Percentiles rank a stretch among this genome's conserved stretches.
These are phyloP conservation scores for Carex sylvatica DNA, from an alignment of 202 grass and related monocot genomes.

Conservation along the genomic window DNA sequence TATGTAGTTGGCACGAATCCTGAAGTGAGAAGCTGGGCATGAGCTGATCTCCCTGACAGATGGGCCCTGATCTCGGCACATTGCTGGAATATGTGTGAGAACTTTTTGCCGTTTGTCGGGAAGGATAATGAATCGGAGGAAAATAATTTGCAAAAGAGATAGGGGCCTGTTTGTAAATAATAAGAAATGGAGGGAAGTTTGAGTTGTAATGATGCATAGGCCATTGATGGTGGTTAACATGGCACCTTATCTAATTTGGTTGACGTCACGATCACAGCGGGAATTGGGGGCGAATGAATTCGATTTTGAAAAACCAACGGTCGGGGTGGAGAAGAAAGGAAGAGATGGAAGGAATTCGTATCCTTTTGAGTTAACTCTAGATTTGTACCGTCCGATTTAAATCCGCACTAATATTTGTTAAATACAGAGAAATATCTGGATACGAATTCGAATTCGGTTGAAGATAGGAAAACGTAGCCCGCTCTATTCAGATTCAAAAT, in stretches of 20 bases:
- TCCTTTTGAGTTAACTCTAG: no score
- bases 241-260: background rate
- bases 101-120: conserved; percentile 31
- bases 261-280: no score
- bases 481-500: no score
- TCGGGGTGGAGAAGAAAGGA: no score
- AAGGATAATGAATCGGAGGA: background rate
- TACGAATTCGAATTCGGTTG: no score
- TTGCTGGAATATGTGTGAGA: conserved; percentile 63
- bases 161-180: background rate
- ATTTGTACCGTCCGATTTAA: no score
- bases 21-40: conserved; percentile 56
- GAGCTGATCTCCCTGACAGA: conserved; percentile 35
- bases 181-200: conserved; percentile 1
- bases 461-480: no score
- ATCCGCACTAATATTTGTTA: no score
- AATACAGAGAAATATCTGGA: no score
- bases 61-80: conserved; percentile 37
- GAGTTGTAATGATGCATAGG: background rate
- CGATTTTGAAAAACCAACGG: no score
- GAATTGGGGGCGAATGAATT: no score
- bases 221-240: conserved; percentile 15
- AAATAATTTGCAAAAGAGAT: conserved; percentile 3
- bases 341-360: no score
- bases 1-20: conserved; percentile 57